Evolutionary conservation across 768 basidiomycete species (phyloP).

Genomic region (Podaxis rugospora): DNA sequence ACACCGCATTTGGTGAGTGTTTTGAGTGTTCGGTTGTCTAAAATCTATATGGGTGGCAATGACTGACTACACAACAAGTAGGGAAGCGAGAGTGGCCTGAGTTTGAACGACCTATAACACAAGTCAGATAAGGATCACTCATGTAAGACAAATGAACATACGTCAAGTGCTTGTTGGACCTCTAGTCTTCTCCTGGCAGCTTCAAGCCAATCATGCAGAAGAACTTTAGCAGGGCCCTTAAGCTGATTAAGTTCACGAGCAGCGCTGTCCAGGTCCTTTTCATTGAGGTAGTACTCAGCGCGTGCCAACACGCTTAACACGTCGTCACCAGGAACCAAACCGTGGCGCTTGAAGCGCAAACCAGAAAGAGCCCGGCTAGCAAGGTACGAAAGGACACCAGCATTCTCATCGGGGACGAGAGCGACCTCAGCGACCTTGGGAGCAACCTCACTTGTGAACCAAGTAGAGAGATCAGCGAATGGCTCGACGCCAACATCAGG

Average conservation of each 20-base stretch:
- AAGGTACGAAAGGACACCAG: conserved; percentile 83
- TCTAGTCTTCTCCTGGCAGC: conserved; percentile 85
- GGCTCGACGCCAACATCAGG: conserved; percentile 85
- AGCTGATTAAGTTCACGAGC: conserved; percentile 90
- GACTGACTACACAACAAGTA: conserved; percentile 59
- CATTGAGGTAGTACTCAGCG: conserved; percentile 84
- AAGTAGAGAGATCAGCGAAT: conserved; percentile 82
- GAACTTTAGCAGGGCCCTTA: conserved; percentile 68
- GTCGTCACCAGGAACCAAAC: conserved; percentile 76
- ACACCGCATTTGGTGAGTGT: neutral
- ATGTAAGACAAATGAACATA: conserved; percentile 23
- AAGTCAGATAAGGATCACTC: conserved; percentile 7
- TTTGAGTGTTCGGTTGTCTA: neutral
- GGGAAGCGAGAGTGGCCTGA: conserved; percentile 78
- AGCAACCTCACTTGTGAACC: conserved; percentile 82
- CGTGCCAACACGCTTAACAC: conserved; percentile 83
- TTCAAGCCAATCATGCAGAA: conserved; percentile 85
- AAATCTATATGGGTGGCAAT: conserved; percentile 12
- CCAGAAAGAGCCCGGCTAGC: conserved; percentile 74
- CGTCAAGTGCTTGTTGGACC: conserved; percentile 90
- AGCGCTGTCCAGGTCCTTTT: conserved; percentile 90
- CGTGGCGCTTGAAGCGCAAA: conserved; percentile 76
- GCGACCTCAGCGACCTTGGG: conserved; percentile 87
- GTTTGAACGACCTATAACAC: conserved; percentile 65
- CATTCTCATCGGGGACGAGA: conserved; percentile 86